These are phyloP conservation scores for Pseudomonodictys pantanalensis DNA, from an alignment of 495 filamentous ascomycete genomes.

Conservation along the genomic window DNA sequence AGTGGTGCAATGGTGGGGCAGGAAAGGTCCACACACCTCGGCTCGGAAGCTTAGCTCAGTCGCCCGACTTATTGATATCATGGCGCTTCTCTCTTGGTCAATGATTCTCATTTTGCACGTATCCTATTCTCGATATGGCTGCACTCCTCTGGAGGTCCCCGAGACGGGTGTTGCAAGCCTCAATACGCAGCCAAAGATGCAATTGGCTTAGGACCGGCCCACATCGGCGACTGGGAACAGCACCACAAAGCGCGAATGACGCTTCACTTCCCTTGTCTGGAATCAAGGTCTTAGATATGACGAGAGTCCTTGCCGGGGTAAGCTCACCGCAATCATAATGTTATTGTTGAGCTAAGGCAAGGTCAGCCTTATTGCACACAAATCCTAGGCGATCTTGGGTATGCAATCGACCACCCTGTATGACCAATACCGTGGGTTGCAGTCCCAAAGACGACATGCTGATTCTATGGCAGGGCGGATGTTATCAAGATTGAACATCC, in stretches of 20 bases:
- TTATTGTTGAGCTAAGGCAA: neutral
- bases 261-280: slow-evolving; percentile 62
- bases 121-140: neutral
- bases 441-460: slow-evolving; percentile 1
- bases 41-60: neutral
- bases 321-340: slow-evolving; percentile 38
- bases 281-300: slow-evolving; percentile 91
- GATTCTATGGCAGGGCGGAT: slow-evolving; percentile 63
- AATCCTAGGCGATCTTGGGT: slow-evolving; percentile 95
- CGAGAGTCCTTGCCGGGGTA: slow-evolving; percentile 91
- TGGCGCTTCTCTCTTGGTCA: neutral
- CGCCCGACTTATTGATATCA: neutral
- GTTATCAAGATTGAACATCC: slow-evolving; percentile 98
- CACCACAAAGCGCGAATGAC: slow-evolving; percentile 11
- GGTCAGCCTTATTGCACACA: slow-evolving; percentile 92
- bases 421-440: slow-evolving; percentile 37
- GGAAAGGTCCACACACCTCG: slow-evolving; percentile 29
- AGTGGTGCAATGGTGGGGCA: neutral
- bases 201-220: slow-evolving; percentile 7
- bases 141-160: neutral
- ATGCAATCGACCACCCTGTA: slow-evolving; percentile 44
- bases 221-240: slow-evolving; percentile 8
- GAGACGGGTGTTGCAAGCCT: neutral
- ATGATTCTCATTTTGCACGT: neutral
- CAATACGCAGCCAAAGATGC: neutral